phyloP scores from a whole-genome alignment of 2,329 filamentous ascomycete species.

The Rugonectria rugulosa region DNA sequence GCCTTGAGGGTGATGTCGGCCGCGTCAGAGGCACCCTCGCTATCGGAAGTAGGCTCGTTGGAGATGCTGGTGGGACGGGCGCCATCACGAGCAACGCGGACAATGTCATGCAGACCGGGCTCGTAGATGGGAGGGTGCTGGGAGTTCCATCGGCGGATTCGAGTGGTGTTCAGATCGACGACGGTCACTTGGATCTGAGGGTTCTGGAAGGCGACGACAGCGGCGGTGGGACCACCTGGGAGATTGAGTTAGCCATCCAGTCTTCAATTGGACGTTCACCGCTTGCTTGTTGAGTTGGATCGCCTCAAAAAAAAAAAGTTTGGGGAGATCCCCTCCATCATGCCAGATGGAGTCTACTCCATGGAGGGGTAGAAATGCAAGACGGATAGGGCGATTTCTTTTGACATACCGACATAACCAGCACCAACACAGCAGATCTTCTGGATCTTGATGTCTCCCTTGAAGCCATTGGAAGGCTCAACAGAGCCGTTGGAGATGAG shows the following conservation, averaged over 20 bases:
- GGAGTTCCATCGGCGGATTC: constrained; percentile 78
- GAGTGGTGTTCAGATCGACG: constrained; percentile 71
- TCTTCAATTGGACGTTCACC: constrained; percentile 24
- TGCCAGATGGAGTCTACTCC: not conserved
- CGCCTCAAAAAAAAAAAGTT: not conserved
- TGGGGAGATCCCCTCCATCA: not conserved
- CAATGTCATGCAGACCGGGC: constrained; percentile 72
- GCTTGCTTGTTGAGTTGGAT: constrained; percentile 1
- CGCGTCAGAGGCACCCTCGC: constrained; percentile 41
- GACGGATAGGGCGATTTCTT: no score
- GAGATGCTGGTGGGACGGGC: constrained; percentile 52
- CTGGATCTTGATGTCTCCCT: constrained; percentile 49
- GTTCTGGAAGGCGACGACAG: constrained; percentile 77
- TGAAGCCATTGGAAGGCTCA: constrained; percentile 40
- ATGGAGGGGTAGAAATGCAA: not conserved
- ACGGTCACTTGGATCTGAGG: constrained; percentile 75
- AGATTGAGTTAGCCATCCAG: constrained; percentile 21
- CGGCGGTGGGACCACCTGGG: constrained; percentile 75
- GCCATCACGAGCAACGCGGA: constrained; percentile 69
- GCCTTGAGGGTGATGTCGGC: constrained; percentile 47
- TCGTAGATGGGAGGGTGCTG: constrained; percentile 78
- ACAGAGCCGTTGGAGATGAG: constrained; percentile 45
- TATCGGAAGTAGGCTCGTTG: constrained; percentile 46
- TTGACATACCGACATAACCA: constrained; percentile 74
- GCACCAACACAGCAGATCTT: constrained; percentile 79